Base-by-base conservation (phyloP, 2,329 filamentous ascomycete species). In the Phaeophleospora eucalypticola region DNA sequence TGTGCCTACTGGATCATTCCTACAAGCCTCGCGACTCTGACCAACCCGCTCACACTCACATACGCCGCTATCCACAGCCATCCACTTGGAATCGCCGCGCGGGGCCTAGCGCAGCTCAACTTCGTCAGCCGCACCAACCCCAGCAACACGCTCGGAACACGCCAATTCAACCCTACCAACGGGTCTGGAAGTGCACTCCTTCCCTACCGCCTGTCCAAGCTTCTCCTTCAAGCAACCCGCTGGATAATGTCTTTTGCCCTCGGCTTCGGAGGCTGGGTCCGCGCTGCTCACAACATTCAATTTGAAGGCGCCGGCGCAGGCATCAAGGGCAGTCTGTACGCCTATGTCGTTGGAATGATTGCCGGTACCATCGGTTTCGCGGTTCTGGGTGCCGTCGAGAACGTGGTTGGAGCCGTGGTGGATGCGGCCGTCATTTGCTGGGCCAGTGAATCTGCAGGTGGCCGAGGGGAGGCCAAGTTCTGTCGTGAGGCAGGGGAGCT, bases 191-290 rank as follows among this genome's bases (percentile, higher is more conserved):
- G 68, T 67, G 68, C 63, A 45, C 48, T 53, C 58, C 54, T 58
- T 65, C 86, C 93, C 0, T 98, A 97, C 66, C 82, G 88, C 3
- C 81, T 97, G 7, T 87, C 93, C 1, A 97, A 96, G 67, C 78
- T 97, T 20, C 79, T 98, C 6, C 80, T 98, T 3, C 88, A 96
- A 58, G 89, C 91, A 2, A 93, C 89, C 1, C 82, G 91, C 15
- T 87, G 91, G 64, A 86, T 96, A 61, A 95, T 96, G 81, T 88
- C 89, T 0, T 82, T 90, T 38, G 87, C 84, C 0, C 79, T 98
- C 21, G 91, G 91, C 1, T 95, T 97, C 69, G 90, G 87, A 3
- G 91, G 89, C n/a, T 98, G 93, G 93, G 88, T 97, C 7, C 86
- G 88, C 38, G 95, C 90, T 29, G 90, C 93, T 9, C 83, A 88